Evolutionary conservation across 2,329 filamentous ascomycete species (phyloP).

Genomic region (Davidsoniella australis): DNA sequence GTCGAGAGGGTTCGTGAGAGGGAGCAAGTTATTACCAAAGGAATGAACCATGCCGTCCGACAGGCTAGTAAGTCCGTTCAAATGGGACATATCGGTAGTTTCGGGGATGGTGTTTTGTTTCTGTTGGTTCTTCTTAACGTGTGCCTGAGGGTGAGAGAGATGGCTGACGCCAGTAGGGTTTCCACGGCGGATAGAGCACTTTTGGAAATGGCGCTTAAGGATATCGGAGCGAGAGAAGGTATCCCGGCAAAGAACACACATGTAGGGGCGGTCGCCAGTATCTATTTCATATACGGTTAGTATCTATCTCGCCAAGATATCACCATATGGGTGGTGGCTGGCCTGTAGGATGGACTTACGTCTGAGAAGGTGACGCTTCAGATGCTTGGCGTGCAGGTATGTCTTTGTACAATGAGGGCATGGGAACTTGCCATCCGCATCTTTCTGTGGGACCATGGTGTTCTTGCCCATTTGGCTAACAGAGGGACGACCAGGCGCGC

Average conservation of each 20-base stretch:
- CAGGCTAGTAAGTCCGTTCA: conserved; percentile 44
- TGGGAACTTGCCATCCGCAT: conserved; percentile 93
- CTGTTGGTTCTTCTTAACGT: conserved; percentile 60
- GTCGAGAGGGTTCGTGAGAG: conserved; percentile 40
- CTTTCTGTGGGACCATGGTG: conserved; percentile 77
- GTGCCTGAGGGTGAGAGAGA: conserved; percentile 78
- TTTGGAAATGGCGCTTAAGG: conserved; percentile 96
- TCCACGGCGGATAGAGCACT: conserved; percentile 89
- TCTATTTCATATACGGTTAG: conserved; percentile 36
- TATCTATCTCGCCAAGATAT: conserved; percentile 2
- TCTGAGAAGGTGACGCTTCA: conserved; percentile 88
- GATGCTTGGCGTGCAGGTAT: conserved; percentile 89
- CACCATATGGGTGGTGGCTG: conserved; percentile 8
- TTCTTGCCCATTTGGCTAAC: conserved; percentile 57
- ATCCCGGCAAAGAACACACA: conserved; percentile 94
- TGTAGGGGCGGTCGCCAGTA: conserved; percentile 93
- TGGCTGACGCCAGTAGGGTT: conserved; percentile 93
- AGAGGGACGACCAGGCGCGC: conserved; percentile 64
- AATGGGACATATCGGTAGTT: conserved; percentile 37
- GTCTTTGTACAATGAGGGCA: conserved; percentile 98
- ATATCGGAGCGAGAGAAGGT: conserved; percentile 97
- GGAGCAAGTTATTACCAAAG: conserved; percentile 34
- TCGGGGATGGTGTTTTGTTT: conserved; percentile 37
- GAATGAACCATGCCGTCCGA: conserved; percentile 39
- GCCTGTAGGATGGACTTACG: conserved; percentile 46